Evolutionary conservation across 2,329 filamentous ascomycete genomes (phyloP).

Genomic region (Epicoccum sorghinum): DNA sequence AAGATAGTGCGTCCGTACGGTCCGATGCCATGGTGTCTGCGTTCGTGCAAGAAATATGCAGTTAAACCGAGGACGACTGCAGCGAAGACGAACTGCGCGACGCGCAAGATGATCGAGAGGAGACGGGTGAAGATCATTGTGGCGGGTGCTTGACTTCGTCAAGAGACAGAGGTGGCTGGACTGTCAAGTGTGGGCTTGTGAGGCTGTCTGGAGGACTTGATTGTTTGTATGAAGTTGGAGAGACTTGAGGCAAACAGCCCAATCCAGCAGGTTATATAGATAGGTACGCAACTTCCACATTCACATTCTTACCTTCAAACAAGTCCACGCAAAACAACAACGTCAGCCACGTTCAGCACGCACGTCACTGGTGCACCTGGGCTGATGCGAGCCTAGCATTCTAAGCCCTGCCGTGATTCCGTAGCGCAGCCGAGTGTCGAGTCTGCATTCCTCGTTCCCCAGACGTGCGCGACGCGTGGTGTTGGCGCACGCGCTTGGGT

Average conservation of each 20-base stretch:
- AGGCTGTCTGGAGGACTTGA: background rate
- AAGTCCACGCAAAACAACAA: background rate
- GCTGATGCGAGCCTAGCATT: constrained; percentile 10
- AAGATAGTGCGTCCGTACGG: constrained; percentile 73
- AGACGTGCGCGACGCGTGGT: constrained; percentile 11
- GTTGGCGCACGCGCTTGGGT: constrained; percentile 8
- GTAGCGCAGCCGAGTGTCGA: background rate
- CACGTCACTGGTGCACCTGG: constrained; percentile 5
- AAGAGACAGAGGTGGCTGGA: background rate
- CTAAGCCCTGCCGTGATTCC: constrained; percentile 2
- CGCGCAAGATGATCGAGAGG: constrained; percentile 63
- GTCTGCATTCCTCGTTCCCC: background rate
- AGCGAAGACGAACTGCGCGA: constrained; percentile 71
- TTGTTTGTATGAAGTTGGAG: background rate
- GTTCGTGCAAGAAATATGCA: constrained; percentile 30
- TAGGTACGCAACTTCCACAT: too few relatives aligned
- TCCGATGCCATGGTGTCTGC: constrained; percentile 55
- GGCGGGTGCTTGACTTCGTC: background rate
- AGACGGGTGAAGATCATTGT: constrained; percentile 53
- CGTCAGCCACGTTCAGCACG: constrained; percentile 12
- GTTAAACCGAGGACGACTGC: constrained; percentile 57
- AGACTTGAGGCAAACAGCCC: background rate
- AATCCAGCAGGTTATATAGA: background rate
- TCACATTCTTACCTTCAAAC: background rate
- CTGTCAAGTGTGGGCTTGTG: background rate